phyloP scores from a whole-genome alignment of 768 basidiomycete genomes.

The Xanthoconium purpureum region DNA sequence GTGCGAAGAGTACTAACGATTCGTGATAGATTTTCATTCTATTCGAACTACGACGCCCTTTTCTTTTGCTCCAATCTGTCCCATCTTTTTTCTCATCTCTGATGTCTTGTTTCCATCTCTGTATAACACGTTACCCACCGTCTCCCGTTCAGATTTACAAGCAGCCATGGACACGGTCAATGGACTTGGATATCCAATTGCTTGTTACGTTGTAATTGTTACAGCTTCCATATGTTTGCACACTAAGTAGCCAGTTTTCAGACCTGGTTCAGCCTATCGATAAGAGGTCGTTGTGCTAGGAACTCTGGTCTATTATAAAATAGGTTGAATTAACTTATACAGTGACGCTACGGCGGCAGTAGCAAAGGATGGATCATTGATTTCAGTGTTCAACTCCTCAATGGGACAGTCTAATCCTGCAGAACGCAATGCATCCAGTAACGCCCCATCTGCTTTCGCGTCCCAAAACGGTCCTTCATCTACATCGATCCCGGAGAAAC shows the following conservation, averaged over 20 bases:
- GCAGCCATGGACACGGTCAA: constrained; percentile 42
- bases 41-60: constrained; percentile 8
- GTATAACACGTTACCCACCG: constrained; percentile 32
- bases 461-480: constrained; percentile 25
- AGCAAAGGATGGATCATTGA: constrained; percentile 27
- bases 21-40: constrained; percentile 27
- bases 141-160: constrained; percentile 28
- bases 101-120: constrained; percentile 18
- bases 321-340: constrained; percentile 15
- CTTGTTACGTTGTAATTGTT: constrained; percentile 53
- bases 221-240: background rate
- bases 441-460: constrained; percentile 20
- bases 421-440: constrained; percentile 18
- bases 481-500: constrained; percentile 27
- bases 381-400: constrained; percentile 23
- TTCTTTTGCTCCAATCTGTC: constrained; percentile 17
- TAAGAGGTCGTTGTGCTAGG: background rate
- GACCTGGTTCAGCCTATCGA: too few relatives aligned
- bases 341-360: constrained; percentile 13
- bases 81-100: constrained; percentile 12
- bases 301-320: background rate
- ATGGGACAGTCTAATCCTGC: constrained; percentile 15
- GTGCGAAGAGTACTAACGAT: constrained; percentile 13
- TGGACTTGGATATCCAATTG: constrained; percentile 53
- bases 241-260: too few relatives aligned